Conservation (phyloP, 75 land plant species). For the Larix kaempferi region DNA sequence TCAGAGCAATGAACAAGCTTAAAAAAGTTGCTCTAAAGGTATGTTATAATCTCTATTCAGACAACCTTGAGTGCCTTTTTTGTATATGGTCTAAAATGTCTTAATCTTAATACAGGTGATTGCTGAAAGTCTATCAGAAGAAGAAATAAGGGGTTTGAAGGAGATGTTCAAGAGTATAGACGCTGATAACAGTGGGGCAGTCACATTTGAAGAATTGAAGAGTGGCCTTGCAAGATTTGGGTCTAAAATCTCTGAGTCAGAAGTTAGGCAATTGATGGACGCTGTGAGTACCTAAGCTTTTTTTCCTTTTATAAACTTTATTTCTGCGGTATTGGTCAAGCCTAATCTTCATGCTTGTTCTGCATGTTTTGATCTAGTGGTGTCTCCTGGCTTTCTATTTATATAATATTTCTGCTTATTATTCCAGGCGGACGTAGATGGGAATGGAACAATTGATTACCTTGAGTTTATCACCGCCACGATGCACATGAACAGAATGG, state of each 20-base stretch:
- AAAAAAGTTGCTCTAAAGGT: slow-evolving; percentile 96
- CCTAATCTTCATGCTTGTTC: too few species aligned
- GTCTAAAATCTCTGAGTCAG: slow-evolving; percentile 45
- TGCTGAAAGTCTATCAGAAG: slow-evolving; percentile 69
- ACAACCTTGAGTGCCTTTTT: not conserved
- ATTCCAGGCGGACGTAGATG: slow-evolving; percentile 87
- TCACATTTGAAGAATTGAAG: slow-evolving; percentile 75
- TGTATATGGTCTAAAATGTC: not conserved
- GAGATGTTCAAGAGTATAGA: slow-evolving; percentile 77
- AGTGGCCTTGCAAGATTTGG: slow-evolving; percentile 57
- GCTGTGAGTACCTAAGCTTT: slow-evolving; percentile 36
- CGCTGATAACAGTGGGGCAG: slow-evolving; percentile 66
- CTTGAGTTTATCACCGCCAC: slow-evolving; percentile 85
- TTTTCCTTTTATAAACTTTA: too few species aligned
- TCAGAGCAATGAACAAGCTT: slow-evolving; percentile 95
- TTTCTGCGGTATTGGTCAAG: too few species aligned
- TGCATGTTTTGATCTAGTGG: too few species aligned
- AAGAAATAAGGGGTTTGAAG: slow-evolving; percentile 77
- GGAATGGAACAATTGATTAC: slow-evolving; percentile 91
- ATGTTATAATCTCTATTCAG: not conserved
- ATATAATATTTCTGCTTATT: not conserved
- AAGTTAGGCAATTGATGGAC: slow-evolving; percentile 62
- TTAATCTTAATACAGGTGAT: slow-evolving; percentile 51
- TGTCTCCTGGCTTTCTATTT: not conserved
- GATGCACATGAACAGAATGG: slow-evolving; percentile 71